A percentile compares a stretch with the other conserved stretches of the same genome.
Conservation (phyloP, 805 yeast genomes). For the Metschnikowia rubicola region DNA sequence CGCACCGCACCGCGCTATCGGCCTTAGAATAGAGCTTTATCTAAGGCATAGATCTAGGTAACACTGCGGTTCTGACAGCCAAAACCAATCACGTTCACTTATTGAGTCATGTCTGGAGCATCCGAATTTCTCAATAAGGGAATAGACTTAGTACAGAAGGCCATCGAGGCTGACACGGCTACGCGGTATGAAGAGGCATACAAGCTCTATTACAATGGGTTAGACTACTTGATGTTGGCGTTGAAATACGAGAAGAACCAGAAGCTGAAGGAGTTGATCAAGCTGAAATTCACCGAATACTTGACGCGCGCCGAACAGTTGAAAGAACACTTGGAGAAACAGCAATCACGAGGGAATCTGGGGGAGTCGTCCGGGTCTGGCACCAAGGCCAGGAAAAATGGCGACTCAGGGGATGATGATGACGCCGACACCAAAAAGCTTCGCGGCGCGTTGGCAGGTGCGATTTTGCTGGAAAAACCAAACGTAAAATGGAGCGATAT, state of each 20-base stretch:
- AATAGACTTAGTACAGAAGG: conserved; percentile 90
- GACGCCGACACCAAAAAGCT: conserved; percentile 85
- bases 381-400: conserved; percentile 50
- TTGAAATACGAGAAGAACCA: conserved; percentile 89
- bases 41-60: not conserved
- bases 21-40: not conserved
- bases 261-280: conserved; percentile 81
- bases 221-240: conserved; percentile 94
- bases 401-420: conserved; percentile 55
- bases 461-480: conserved; percentile 88
- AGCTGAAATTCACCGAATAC: conserved; percentile 88
- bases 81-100: too few species aligned
- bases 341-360: conserved; percentile 42
- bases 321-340: conserved; percentile 79
- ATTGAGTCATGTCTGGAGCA: conserved; percentile 24
- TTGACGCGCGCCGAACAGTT: conserved; percentile 89
- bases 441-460: conserved; percentile 87
- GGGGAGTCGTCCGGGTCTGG: conserved; percentile 55
- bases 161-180: conserved; percentile 90
- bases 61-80: too few species aligned
- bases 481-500: conserved; percentile 92
- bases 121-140: conserved; percentile 86
- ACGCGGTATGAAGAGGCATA: conserved; percentile 92
- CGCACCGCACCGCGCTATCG: conserved; percentile 1
- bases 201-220: conserved; percentile 84